A percentile compares a stretch with the other conserved stretches of the same genome.
Conservation (phyloP, 305 asterid species). For the Fraxinus dipetala region DNA sequence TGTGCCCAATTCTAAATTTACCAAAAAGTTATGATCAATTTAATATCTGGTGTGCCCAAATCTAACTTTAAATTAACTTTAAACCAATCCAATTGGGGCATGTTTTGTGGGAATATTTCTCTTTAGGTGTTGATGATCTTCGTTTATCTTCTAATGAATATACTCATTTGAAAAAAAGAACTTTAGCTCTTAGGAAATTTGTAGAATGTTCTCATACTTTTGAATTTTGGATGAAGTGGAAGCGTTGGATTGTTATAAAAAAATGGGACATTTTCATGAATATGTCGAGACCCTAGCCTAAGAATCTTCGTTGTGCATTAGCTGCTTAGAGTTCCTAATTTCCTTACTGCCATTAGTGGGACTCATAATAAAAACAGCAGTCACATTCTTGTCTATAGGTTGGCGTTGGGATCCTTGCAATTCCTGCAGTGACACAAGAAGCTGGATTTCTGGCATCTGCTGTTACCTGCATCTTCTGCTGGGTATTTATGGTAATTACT, state of each 20-base stretch:
- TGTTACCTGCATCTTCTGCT: slow-evolving; percentile 64
- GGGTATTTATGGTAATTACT: slow-evolving; percentile 73
- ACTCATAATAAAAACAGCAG: not conserved
- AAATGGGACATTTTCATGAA: not conserved
- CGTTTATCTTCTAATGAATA: not conserved
- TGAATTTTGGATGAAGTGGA: not conserved
- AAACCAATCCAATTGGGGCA: not conserved
- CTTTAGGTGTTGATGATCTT: not conserved
- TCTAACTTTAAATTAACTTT: not conserved
- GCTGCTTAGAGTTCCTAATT: not conserved
- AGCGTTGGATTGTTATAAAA: not conserved
- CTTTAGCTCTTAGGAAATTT: not conserved
- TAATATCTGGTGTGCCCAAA: not conserved
- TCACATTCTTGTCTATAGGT: slow-evolving; percentile 38
- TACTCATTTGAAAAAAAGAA: not conserved
- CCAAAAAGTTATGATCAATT: not conserved
- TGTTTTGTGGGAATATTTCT: not conserved
- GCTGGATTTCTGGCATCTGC: slow-evolving; percentile 89
- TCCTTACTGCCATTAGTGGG: slow-evolving; percentile 3
- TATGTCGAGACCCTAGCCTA: not conserved
- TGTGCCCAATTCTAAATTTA: not conserved
- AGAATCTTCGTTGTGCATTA: not conserved
- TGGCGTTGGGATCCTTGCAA: slow-evolving; percentile 94
- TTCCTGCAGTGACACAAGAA: slow-evolving; percentile 95
- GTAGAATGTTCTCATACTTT: not conserved